Conservation (phyloP, 305 asterid species). For the Fraxinus nigra region DNA sequence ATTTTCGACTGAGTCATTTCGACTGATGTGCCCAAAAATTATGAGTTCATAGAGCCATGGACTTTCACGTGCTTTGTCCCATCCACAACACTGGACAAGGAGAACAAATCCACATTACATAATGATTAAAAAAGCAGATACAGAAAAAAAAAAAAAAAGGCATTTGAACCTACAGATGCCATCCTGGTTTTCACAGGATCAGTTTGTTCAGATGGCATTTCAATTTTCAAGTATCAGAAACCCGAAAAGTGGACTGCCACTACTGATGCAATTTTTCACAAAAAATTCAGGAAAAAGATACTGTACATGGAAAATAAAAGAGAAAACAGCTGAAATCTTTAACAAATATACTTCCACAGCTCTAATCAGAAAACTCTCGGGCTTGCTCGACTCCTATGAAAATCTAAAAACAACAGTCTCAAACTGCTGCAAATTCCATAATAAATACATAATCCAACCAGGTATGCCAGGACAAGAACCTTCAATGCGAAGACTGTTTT, state of each 20-base stretch:
- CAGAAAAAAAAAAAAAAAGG: not conserved
- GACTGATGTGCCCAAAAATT: not conserved
- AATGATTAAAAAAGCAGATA: not conserved
- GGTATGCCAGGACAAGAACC: not conserved
- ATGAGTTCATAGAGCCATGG: not conserved
- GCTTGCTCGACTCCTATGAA: not conserved
- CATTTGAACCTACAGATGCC: not conserved
- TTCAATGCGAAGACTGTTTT: not conserved
- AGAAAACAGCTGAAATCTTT: not conserved
- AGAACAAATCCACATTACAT: not conserved
- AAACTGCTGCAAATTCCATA: not conserved
- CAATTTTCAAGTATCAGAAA: not conserved
- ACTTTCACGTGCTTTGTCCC: not conserved
- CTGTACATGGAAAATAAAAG: not conserved
- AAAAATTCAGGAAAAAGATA: not conserved
- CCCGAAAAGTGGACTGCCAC: not conserved
- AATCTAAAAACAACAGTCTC: not conserved
- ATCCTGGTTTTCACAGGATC: not conserved
- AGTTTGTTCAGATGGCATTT: not conserved
- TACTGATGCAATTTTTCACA: not conserved
- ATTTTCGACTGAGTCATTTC: not conserved
- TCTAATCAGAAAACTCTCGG: not conserved
- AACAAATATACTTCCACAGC: not conserved
- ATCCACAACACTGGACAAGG: not conserved
- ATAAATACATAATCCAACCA: not conserved